A percentile compares a stretch with the other conserved stretches of the same genome.
Evolutionary conservation across 176 grass and related monocot species (phyloP).

Genomic region (sorghum (Sorghum bicolor)): DNA sequence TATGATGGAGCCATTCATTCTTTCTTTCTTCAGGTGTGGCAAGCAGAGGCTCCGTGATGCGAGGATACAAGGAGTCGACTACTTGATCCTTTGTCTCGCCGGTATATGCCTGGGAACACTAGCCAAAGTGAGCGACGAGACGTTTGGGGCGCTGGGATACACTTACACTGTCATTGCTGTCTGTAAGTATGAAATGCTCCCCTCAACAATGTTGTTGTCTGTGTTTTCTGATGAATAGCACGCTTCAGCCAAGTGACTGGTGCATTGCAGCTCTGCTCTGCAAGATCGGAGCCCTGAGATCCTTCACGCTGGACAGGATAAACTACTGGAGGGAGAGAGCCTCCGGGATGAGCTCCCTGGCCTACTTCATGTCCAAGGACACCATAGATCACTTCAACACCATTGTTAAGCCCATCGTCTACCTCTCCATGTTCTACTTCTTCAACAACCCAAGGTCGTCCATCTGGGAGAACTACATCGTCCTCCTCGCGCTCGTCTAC

Average conservation of each 20-base stretch:
- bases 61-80: conserved; percentile 66
- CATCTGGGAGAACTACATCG: conserved; percentile 61
- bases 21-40: conserved; percentile 51
- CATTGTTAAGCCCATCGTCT: conserved; percentile 70
- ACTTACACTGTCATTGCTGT: conserved; percentile 84
- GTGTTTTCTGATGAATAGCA: not conserved
- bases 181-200: conserved; percentile 49
- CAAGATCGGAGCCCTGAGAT: conserved; percentile 77
- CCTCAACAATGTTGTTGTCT: not conserved
- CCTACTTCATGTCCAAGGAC: conserved; percentile 72
- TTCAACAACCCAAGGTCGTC: conserved; percentile 85
- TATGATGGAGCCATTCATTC: not conserved
- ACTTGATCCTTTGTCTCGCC: conserved; percentile 68
- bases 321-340: conserved; percentile 77
- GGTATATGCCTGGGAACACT: conserved; percentile 80
- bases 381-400: conserved; percentile 78
- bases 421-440: conserved; percentile 90
- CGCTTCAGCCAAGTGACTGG: not conserved
- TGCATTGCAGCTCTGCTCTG: conserved; percentile 55
- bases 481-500: conserved; percentile 54
- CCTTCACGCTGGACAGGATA: conserved; percentile 63
- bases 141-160: conserved; percentile 69
- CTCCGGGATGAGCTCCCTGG: conserved; percentile 71
- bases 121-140: conserved; percentile 78
- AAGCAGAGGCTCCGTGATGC: conserved; percentile 81